Evolutionary conservation across 2,329 filamentous ascomycete genomes (phyloP), one percentile per base, ranked within the genome.

Genomic region (Neurospora crassa): DNA sequence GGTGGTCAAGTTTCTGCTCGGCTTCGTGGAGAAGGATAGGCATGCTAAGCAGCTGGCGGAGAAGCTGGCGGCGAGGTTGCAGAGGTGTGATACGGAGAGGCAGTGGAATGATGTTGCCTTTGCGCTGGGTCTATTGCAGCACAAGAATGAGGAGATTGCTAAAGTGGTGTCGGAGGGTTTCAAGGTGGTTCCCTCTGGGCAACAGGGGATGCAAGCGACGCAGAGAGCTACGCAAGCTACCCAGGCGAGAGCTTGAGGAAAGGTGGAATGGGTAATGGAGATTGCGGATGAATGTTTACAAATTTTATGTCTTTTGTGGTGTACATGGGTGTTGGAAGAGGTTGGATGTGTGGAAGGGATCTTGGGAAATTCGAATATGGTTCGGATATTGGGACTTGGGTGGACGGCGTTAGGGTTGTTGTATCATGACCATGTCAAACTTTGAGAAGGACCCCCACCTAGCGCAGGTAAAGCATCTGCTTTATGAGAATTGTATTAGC

Each of bases 1-100:
- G 73, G 95, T 99, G 72, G 87, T 99, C 74, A 94, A 93, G 78
- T 99, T 99, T 82, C 82, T 99, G 79, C 90, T 96, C 73, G 93
- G 94, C 1, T 99, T 99, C 80, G 94, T 99, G 74, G 96, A 99
- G 79, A 99, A 98, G 91, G 96, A 99, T 81, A 97, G 97, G 84
- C 96, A 99, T 78, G 94, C 96, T 68, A 96, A 94, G 77, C 95
- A 99, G 79, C 86, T 99, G 40, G 91, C 96, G 0, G 91, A 95
- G 73, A 99, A 99, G 81, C 85, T 99, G 73, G 94, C 96, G 0
- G 94, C 94, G 5, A 88, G 96, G 75, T 86, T 99, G 67, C 85
- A 88, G 1, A 88, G 95, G 67, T 97, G 94, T 78, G 94, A 97
- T 79, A 97, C 88, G 68, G 95, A 99, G 82, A 87, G 94, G 74